phyloP scores from a whole-genome alignment of 1,284 basidiomycete genomes.

The Sanguinoderma infundibulare region DNA sequence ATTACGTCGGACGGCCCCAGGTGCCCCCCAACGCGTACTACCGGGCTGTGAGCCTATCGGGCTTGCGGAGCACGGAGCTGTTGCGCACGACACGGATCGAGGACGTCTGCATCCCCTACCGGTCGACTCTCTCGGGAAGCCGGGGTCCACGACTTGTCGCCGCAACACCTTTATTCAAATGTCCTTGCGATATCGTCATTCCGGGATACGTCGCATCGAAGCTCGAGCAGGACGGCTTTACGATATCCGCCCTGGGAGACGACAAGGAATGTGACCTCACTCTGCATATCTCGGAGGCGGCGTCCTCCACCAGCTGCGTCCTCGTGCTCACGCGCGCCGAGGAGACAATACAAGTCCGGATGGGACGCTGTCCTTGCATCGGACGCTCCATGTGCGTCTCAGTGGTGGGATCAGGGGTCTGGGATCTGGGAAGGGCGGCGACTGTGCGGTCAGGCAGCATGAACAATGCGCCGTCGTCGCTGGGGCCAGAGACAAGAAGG shows the following conservation, averaged over 20 bases:
- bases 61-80: background rate
- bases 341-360: constrained; percentile 13
- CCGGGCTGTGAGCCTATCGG: constrained; percentile 13
- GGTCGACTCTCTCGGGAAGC: constrained; percentile 1
- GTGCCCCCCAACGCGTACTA: constrained; percentile 19
- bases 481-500: background rate
- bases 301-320: background rate
- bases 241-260: background rate
- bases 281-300: constrained; percentile 9
- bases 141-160: background rate
- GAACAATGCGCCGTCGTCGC: background rate
- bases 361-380: constrained; percentile 18
- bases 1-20: constrained; percentile 21
- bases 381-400: constrained; percentile 18
- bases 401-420: constrained; percentile 2
- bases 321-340: constrained; percentile 9
- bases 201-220: constrained; percentile 11
- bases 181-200: constrained; percentile 18
- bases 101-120: constrained; percentile 19
- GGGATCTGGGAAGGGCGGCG: background rate
- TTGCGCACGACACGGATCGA: background rate
- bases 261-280: constrained; percentile 3
- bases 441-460: constrained; percentile 2
- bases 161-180: constrained; percentile 10
- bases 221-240: constrained; percentile 7